Base-by-base conservation (phyloP, 2,329 filamentous ascomycete genomes). In the Claviceps fusiformis region DNA sequence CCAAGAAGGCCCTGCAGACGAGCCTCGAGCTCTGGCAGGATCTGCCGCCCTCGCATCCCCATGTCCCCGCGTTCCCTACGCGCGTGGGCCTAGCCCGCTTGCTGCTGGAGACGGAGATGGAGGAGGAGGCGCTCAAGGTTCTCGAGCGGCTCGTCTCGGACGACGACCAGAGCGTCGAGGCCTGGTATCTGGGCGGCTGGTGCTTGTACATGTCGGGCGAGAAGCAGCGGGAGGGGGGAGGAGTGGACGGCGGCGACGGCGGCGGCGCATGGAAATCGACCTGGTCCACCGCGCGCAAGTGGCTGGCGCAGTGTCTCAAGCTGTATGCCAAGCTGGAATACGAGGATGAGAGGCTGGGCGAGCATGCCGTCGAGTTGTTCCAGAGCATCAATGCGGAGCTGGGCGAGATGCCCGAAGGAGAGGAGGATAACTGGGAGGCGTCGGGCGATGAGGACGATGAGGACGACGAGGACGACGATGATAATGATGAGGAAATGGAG, bases 151-250 rank as follows among this genome's bases (percentile, higher is more conserved):
- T 98, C 54, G 82, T 95, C 44, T 76, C 80, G 41, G 93, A 98
- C 67, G 92, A 98, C 61, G 95, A 98, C 66, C 80, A 87, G 65
- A 95, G 92, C 68, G 87, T 98, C 24, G 93, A 98, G 71, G 87
- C 89, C 19, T 96, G 91, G 90, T 98, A 98, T 71, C 77, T 98
- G 5, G 93, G 93, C 47, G 95, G 93, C 4, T 97, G 92, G 88
- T 91, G 89, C 62, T 77, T 95, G 61, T 89, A 89, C 67, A 79
- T 95, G 56, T 75, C 87, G 59, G 87, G 86, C 11, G 80, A 87
- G 67, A 87, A 85, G 75, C 73, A 81, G 63, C 68, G 70, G 39
- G 62, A 65, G 43, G 63, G 54, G 66, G 71, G 62, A 71, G 61
- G 63, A 55, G 65, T 61, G 63, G 73, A 64, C 56, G 64, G 64